Evolutionary conservation across 106 monocot genomes (phyloP).

Genomic region (Dioscorea alata): DNA sequence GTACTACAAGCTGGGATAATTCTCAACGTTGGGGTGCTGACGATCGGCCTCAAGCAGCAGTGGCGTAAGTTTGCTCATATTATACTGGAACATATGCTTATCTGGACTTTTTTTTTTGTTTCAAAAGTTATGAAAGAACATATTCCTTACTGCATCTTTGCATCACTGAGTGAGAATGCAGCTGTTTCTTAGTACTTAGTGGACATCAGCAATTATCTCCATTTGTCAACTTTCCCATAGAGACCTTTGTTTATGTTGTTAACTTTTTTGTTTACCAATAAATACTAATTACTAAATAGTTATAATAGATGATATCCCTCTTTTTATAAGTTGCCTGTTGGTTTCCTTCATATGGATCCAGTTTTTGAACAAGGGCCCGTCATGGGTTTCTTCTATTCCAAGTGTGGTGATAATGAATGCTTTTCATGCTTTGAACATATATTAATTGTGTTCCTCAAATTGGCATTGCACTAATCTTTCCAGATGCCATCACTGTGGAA

Average conservation of each 20-base stretch:
- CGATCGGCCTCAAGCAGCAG: constrained; percentile 59
- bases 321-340: too few relatives aligned
- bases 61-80: constrained; percentile 41
- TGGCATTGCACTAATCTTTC: not conserved
- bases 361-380: not conserved
- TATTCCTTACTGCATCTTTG: too few relatives aligned
- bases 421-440: not conserved
- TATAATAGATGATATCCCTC: too few relatives aligned
- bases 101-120: too few relatives aligned
- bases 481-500: constrained; percentile 74
- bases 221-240: not conserved
- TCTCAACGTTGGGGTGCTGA: constrained; percentile 65
- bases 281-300: not conserved
- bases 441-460: not conserved
- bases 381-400: not conserved
- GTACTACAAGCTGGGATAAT: constrained; percentile 41
- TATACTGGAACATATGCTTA: not conserved
- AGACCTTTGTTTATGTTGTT: not conserved
- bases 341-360: too few relatives aligned
- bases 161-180: too few relatives aligned
- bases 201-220: not conserved
- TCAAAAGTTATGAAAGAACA: too few relatives aligned
- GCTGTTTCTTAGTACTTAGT: too few relatives aligned
- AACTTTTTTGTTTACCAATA: not conserved
- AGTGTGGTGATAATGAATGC: not conserved